These are phyloP conservation scores for Hyaloperonospora brassicae DNA, from an alignment of 352 stramenopile species.

Conservation along the genomic window DNA sequence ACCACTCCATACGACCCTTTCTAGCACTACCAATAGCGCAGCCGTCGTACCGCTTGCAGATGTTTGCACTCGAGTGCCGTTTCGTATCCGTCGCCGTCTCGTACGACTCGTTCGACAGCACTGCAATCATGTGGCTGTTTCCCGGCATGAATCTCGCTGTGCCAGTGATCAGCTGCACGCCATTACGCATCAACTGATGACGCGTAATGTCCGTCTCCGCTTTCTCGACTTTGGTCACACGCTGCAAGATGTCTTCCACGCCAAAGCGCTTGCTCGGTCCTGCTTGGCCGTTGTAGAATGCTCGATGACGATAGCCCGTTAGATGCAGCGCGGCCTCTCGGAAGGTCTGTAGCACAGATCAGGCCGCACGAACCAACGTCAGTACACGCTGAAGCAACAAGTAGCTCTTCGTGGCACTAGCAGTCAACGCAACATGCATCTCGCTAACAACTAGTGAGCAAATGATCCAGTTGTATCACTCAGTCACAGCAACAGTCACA, in stretches of 20 bases:
- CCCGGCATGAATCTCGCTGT: slow-evolving; percentile 70
- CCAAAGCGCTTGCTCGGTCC: slow-evolving; percentile 61
- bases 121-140: slow-evolving; percentile 68
- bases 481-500: too few species aligned
- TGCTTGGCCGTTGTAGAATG: slow-evolving; percentile 78
- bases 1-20: too few species aligned
- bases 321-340: slow-evolving; percentile 85
- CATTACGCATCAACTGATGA: slow-evolving; percentile 75
- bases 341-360: slow-evolving; percentile 54
- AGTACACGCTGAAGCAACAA: too few species aligned
- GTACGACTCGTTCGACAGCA: slow-evolving; percentile 81
- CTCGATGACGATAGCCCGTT: slow-evolving; percentile 81
- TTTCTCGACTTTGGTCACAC: slow-evolving; percentile 72
- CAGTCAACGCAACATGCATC: background rate
- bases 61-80: slow-evolving; percentile 64
- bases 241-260: slow-evolving; percentile 78
- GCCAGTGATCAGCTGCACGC: slow-evolving; percentile 70
- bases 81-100: slow-evolving; percentile 66
- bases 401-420: too few species aligned
- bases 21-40: too few species aligned
- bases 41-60: slow-evolving; percentile 65
- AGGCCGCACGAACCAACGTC: background rate
- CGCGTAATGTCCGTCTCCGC: slow-evolving; percentile 82
- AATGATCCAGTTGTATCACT: too few species aligned
- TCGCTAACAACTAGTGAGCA: background rate